Evolutionary conservation across 129 eudicot species (phyloP).

Genomic region (Flaveria linearis): DNA sequence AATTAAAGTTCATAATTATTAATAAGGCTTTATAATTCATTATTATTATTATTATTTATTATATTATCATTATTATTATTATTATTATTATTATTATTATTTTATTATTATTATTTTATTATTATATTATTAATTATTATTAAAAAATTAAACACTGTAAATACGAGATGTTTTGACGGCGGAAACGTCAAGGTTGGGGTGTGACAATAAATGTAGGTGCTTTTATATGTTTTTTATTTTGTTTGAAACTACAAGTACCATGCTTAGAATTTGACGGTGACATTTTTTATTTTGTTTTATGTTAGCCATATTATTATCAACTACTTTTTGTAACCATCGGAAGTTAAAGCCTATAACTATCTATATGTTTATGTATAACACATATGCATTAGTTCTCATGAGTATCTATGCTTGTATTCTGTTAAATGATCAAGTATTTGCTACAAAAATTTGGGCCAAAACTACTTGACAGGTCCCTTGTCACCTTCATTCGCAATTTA

Average conservation of each 20-base stretch:
- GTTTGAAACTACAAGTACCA: not conserved
- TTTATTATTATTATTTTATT: no score
- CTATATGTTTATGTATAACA: not conserved
- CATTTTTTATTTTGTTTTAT: not conserved
- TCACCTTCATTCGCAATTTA: constrained; percentile 70
- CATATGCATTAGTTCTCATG: not conserved
- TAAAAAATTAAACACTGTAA: no score
- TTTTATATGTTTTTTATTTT: not conserved
- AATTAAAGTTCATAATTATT: no score
- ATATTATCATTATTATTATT: no score
- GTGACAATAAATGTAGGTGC: not conserved
- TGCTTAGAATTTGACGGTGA: not conserved
- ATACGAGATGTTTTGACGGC: no score
- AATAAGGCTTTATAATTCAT: no score
- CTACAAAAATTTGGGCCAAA: constrained; percentile 54
- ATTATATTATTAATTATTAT: no score
- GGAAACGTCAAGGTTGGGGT: no score
- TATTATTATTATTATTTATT: no score
- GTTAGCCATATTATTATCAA: not conserved
- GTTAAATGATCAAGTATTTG: constrained; percentile 18
- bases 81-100: no score
- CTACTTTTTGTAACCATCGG: not conserved
- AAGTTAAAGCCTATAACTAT: not conserved
- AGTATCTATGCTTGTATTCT: constrained; percentile 39
- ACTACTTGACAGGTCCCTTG: constrained; percentile 69